Evolutionary conservation across 106 monocot genomes (phyloP), one percentile per base, ranked within the genome.

Genomic region (Dioscorea zingiberensis): DNA sequence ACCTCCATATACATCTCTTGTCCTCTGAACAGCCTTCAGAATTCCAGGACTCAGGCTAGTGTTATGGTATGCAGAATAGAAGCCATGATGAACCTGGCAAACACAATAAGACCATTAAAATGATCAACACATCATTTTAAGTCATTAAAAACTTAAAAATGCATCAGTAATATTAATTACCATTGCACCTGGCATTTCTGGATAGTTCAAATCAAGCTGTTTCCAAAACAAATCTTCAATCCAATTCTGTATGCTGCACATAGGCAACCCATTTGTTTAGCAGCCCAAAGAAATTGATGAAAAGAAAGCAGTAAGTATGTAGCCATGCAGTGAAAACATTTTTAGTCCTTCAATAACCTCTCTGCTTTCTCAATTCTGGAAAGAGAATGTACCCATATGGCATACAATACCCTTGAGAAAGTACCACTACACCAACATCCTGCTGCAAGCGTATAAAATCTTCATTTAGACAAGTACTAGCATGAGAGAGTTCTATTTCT

Each of bases 151-250:
- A 4, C 8, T n/a, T n/a, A n/a, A n/a, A n/a, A n/a, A n/a, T 15
- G 15, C 21, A 58, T 4, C 27, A 70, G 45, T 25, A 46, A 70
- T 10, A 24, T 5, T 56, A 66, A 70, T 17, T 53, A 95, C 95
- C 97, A 84, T 97, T 63, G 97, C 92, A 69, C 80, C 88, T 59
- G 83, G 74, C 73, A 84, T 79, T 58, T 69, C 83, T 15, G 82
- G 85, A 26, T 95, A 95, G 68, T 88, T 83, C 44, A 88, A 66
- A 79, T 95, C 91, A 45, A 95, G 95, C 46, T 91, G 95, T 71
- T 88, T 91, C 87, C 87, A 95, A 71, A 88, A 88, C 8, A 95
- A 69, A 71, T 95, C 95, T 73, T 95, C 91, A 58, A 95, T 76
- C 95, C 91, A 95, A 59, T 95, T 95, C 58, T 83, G 85, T 69